Percentiles rank a stretch among this genome's conserved stretches.
Evolutionary conservation across 2,329 filamentous ascomycete genomes (phyloP).

Genomic region (Exophiala sp.): DNA sequence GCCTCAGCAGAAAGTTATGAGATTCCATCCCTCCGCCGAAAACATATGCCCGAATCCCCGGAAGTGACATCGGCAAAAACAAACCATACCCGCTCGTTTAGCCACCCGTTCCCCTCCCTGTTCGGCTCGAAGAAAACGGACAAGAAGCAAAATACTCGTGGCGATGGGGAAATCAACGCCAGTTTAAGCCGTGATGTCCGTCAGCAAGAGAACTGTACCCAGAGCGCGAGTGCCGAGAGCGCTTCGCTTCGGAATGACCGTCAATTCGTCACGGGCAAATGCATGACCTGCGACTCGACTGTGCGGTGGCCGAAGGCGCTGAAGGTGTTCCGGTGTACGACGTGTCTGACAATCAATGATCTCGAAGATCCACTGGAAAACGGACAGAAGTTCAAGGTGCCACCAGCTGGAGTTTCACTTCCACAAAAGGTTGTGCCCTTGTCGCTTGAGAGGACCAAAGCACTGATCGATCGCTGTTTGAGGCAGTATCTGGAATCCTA

Average conservation of each 20-base stretch:
- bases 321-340: constrained; percentile 71
- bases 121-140: constrained; percentile 54
- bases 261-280: constrained; percentile 64
- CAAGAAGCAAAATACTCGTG: constrained; percentile 46
- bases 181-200: constrained; percentile 38
- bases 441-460: constrained; percentile 55
- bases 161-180: constrained; percentile 38
- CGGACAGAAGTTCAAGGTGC: background rate
- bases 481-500: constrained; percentile 45
- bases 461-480: constrained; percentile 53
- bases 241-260: constrained; percentile 36
- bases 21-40: constrained; percentile 28
- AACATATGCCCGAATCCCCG: constrained; percentile 16
- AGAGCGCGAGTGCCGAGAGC: constrained; percentile 27
- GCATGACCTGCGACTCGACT: constrained; percentile 77
- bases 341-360: constrained; percentile 81
- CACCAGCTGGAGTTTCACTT: background rate
- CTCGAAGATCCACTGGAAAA: constrained; percentile 46
- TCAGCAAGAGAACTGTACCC: constrained; percentile 34
- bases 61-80: constrained; percentile 19
- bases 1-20: constrained; percentile 27
- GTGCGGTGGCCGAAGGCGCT: constrained; percentile 72
- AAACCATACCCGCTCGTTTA: constrained; percentile 62
- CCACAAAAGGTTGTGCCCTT: constrained; percentile 39
- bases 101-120: constrained; percentile 70